phyloP scores from a whole-genome alignment of 2,329 filamentous ascomycete genomes.

The Ceratocystis cubensis region DNA sequence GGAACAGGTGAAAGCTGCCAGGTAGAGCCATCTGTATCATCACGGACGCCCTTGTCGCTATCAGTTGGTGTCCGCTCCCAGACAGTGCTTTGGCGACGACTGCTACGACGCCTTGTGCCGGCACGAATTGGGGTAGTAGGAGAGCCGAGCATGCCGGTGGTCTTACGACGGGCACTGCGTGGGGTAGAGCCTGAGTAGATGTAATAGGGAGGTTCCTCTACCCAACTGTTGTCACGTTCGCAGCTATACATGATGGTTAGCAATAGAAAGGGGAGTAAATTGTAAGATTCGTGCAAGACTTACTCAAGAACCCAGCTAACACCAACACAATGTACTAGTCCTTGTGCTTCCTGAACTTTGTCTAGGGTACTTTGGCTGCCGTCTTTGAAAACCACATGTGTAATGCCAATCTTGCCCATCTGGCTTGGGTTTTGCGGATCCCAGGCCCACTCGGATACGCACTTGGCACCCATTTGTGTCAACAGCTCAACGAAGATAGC shows the following conservation, averaged over 20 bases:
- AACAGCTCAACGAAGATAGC: slow-evolving; percentile 71
- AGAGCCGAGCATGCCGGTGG: slow-evolving; percentile 49
- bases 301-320: slow-evolving; percentile 83
- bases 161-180: slow-evolving; percentile 63
- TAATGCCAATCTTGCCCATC: slow-evolving; percentile 55
- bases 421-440: slow-evolving; percentile 25
- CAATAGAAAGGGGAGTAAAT: slow-evolving; percentile 22
- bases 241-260: slow-evolving; percentile 40
- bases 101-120: slow-evolving; percentile 35
- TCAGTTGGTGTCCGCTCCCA: slow-evolving; percentile 46
- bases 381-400: slow-evolving; percentile 84
- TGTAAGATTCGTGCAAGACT: slow-evolving; percentile 30
- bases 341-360: slow-evolving; percentile 60
- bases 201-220: slow-evolving; percentile 57
- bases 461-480: slow-evolving; percentile 67
- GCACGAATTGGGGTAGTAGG: slow-evolving; percentile 40
- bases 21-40: slow-evolving; percentile 32
- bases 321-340: slow-evolving; percentile 72
- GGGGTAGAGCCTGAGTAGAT: slow-evolving; percentile 56
- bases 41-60: slow-evolving; percentile 21
- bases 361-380: slow-evolving; percentile 68
- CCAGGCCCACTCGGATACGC: slow-evolving; percentile 66
- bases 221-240: slow-evolving; percentile 62
- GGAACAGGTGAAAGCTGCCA: slow-evolving; percentile 44
- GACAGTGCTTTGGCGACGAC: slow-evolving; percentile 39